Evolutionary conservation across 1,284 basidiomycete species (phyloP), one percentile per base, ranked within the genome.

Genomic region (Boletellus sp.): DNA sequence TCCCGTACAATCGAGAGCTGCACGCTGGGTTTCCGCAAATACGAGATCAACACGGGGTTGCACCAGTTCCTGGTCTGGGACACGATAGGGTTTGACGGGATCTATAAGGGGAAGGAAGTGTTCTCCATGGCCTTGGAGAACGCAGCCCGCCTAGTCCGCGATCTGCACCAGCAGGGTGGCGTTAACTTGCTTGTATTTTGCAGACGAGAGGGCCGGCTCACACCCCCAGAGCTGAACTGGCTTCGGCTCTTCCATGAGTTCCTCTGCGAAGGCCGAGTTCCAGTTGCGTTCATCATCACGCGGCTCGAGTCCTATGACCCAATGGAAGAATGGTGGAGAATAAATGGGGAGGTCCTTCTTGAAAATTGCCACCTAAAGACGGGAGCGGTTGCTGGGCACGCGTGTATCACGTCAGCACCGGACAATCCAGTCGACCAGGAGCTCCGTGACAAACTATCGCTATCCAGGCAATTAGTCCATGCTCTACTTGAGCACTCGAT

Each of bases 161-260:
- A 48, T 19, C 29, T 62, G 41, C 59, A 66, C 20, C 22, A 37
- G 2, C 50, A 32, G 8, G 60, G 60, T n/a, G 62, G 62, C 4
- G 45, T 67, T 27, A 54, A 66, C 43, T 43, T 68, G 4, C 63
- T 64, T 36, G 36, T 64, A 8, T 66, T 64, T 46, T 66, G 64
- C 30, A 43, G 68, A 38, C 63, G 64, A 19, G 62, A 60, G 11
- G 62, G 64, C 27, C 64, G 63, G 39, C 53, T 64, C 42, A 67
- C 63, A 10, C 51, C 59, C 11, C 62, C 56, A 14, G 56, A 58
- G 21, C 63, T 63, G 16, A 51, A 62, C 19, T 68, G 68, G 39
- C 68, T 68, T 36, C 41, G 62, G 25, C 44, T 64, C 4, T 64
- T 64, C 47, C 47, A 64, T 49, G 60, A 63, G 27, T 64, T 58